Base-by-base conservation (phyloP, 495 filamentous ascomycete species). In the Aspergillus sclerotiicarbonarius region DNA sequence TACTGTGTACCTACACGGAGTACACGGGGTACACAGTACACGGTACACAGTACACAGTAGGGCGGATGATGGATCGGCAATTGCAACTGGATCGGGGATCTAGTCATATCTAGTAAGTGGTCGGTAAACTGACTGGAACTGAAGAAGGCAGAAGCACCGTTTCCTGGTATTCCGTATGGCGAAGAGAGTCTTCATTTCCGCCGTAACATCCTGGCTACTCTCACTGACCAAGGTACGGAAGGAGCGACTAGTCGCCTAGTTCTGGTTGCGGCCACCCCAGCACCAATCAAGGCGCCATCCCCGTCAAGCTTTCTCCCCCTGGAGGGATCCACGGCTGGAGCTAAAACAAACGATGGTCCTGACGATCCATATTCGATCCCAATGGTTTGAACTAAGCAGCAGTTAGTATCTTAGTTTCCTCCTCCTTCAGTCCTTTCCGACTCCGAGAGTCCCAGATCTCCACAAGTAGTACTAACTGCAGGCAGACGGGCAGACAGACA, bases 301-400 rank as follows among this genome's bases (percentile, higher is more conserved):
- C 47, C 47, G 16, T 33, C 47, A 50, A 50, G 47, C 47, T 50
- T 50, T 50, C 47, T 50, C 47, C 25, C 37, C 47, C 25, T 32
- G 25, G 13, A 31, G 30, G 15, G 47, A 50, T 50, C 47, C 47
- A 50, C 47, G 4, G 47, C 29, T 50, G 25, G 47, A n/a, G 25
- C 16, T 49, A 49, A 50, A 50, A 4, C 25, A 32, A 13, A 21
- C 31, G 15, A 31, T 32, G 16, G 47, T 32, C 25, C 25, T 50
- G 47, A 50, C 47, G 47, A 50, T 50, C 47, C 47, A 32, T 6
- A 33, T 50, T 8, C 44, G 8, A 41, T 16, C 37, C n/a, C 10
- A 12, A 41, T 13, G 18, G 21, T 16, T 35, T 32, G n/a, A 32
- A 51, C 29, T 32, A 32, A 51, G 25, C 29, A 25, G 13, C 29